Percentiles rank a stretch among this genome's conserved stretches.
Evolutionary conservation across 208 protist species (phyloP).

Genomic region (Acanthamoeba royreba): DNA sequence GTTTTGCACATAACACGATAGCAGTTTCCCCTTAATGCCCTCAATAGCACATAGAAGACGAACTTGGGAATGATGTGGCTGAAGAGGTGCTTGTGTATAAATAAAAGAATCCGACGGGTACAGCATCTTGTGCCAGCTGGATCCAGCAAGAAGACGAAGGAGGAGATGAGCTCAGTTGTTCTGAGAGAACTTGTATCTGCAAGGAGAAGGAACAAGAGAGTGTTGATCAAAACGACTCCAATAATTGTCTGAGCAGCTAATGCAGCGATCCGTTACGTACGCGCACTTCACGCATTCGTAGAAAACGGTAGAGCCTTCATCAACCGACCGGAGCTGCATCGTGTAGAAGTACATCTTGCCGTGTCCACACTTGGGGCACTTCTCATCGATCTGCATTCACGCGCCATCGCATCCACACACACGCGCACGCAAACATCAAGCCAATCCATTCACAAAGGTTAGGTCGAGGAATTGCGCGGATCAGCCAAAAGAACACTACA

Average conservation of each 20-base stretch:
- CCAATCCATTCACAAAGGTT: too few relatives aligned
- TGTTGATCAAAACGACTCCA: not conserved
- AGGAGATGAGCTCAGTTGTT: not conserved
- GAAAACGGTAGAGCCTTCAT: slow-evolving; percentile 86
- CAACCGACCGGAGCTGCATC: slow-evolving; percentile 79
- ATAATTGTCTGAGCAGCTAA: not conserved
- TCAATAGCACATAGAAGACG: too few relatives aligned
- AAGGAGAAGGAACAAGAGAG: not conserved
- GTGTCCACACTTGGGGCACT: slow-evolving; percentile 79
- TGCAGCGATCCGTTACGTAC: not conserved
- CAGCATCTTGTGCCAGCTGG: not conserved
- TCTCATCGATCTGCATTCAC: slow-evolving; percentile 70
- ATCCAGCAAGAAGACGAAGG: not conserved
- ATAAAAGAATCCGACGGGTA: too few relatives aligned
- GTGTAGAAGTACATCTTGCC: slow-evolving; percentile 77
- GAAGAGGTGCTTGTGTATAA: too few relatives aligned
- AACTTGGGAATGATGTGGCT: too few relatives aligned
- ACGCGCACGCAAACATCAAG: not conserved
- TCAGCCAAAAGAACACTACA: too few relatives aligned
- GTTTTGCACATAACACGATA: too few relatives aligned
- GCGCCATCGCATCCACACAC: not conserved
- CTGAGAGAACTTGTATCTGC: slow-evolving; percentile 38
- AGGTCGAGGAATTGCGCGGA: too few relatives aligned
- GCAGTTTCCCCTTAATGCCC: too few relatives aligned
- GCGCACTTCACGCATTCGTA: slow-evolving; percentile 79